Base-by-base conservation (phyloP, 2,329 filamentous ascomycete genomes). In the Pseudocercospora vitis region DNA sequence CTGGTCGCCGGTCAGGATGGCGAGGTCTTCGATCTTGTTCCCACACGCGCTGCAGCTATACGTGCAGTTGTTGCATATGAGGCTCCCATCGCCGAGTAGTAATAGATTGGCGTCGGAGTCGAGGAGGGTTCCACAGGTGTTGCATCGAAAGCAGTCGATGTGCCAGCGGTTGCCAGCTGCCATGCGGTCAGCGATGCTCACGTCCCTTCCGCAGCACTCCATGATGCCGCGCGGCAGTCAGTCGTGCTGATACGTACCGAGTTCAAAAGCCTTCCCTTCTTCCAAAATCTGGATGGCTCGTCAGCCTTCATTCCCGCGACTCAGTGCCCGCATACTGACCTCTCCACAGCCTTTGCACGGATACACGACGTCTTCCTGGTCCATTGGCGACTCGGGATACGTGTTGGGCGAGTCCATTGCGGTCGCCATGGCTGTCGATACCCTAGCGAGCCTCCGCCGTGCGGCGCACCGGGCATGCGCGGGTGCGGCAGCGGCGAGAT, bases 21-120 rank as follows among this genome's bases (percentile, higher is more conserved):
- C 94, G 58, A 97, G 80, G 70, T 99, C 94, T 71, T 99, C 94
- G 63, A 99, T 99, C 78, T 99, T 99, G 78, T 95, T 92, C 55
- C 86, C 85, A 74, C 94, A 99, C 50, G 91, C 91, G 73, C 86
- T 96, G 78, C 94, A 99, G 79, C 91, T 96, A 73, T 99, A 99
- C 50, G 94, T 97, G 77, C 94, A 99, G 74, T 96, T 96, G 77
- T 96, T 97, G 81, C 94, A 99, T 65, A 99, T 97, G 62, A 99
- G 84, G 14, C 92, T 97, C 62, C 94, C 94, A 76, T 99, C 94
- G 71, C 94, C 94, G 59, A 99, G 88, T 21, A 99, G 87, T 48
- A 99, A 85, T 46, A 99, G 86, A 74, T 97, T 97, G 65, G 94
- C 94, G 70, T 99, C 92, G 58, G 94, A 97, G 76, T 99, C 94